Conservation (phyloP, 257 asterid genomes). For the Solanum gracilifrons region DNA sequence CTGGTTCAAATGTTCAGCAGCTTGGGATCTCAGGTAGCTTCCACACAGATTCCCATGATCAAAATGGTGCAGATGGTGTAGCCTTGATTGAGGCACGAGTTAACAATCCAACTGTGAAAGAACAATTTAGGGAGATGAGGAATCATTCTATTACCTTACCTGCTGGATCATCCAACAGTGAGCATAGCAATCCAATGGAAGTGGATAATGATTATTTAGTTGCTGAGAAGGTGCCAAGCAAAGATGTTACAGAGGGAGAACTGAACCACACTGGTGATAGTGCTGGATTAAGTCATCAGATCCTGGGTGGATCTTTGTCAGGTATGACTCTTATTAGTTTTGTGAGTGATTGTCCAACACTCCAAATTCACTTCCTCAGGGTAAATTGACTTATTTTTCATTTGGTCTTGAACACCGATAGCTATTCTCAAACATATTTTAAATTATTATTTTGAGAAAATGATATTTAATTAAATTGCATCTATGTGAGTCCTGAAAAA, state of each 20-base stretch:
- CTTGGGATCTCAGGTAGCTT: conserved; percentile 12
- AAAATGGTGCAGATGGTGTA: conserved; percentile 9
- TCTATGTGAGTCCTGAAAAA: not conserved
- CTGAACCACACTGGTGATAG: conserved; percentile 6
- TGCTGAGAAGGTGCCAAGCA: conserved; percentile 13
- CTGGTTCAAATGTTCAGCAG: conserved; percentile 12
- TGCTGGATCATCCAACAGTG: conserved; percentile 13
- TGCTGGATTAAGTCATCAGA: conserved; percentile 7
- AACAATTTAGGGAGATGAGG: conserved; percentile 11
- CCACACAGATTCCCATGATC: conserved; percentile 10
- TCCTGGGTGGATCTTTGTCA: conserved; percentile 20
- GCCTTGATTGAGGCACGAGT: conserved; percentile 1
- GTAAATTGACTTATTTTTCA: not conserved
- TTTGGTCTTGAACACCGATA: not conserved
- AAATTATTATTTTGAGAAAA: not conserved
- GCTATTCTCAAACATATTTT: not conserved
- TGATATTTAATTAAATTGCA: not conserved
- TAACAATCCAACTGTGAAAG: conserved; percentile 2
- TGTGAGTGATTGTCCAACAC: not conserved
- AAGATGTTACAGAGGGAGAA: conserved; percentile 14
- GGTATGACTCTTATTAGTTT: conserved; percentile 27
- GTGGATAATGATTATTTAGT: conserved; percentile 6
- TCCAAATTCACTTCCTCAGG: not conserved
- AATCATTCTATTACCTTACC: conserved; percentile 2
- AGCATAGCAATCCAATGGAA: conserved; percentile 6